Evolutionary conservation across 495 filamentous ascomycete genomes (phyloP), one percentile per base, ranked within the genome.

Genomic region (Pseudoneurospora amorphoporcata): DNA sequence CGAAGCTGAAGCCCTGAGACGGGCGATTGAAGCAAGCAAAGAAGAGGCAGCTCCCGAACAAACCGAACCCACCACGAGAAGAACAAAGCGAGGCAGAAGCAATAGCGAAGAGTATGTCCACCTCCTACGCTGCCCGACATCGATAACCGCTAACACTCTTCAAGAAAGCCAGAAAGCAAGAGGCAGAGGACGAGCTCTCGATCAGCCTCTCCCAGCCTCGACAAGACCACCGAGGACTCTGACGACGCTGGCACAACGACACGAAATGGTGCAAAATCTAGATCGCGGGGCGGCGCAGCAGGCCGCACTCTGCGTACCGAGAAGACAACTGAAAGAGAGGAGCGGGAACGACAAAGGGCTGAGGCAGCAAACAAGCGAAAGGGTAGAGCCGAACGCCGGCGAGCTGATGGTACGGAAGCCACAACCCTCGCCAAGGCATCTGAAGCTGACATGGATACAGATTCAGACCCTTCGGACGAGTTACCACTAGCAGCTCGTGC

Each of bases 1-100:
- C 75, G 94, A 97, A 82, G 94, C 97, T 74, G 95, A 97, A 80
- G 90, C 92, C 72, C 79, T 99, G 39, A 88, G 93, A 72, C 87
- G 91, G 75, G 96, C 94, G 19, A 93, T 99, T 76, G 95, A 98
- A 80, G 94, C 96, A 72, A 99, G 95, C 83, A 98, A 94, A 80
- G 89, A 91, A 76, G 88, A 89, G n/a, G 84, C 85, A 40, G 79
- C 78, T 72, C 77, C 81, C 39, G 84, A 86, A 53, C 79, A 79
- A 16, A 83, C 83, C 40, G 90, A 87, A 29, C 77, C 80, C 70
- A 83, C 78, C 68, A 84, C 83, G 39, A 88, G 89, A 72, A 87
- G 91, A 69, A 86, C 89, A 9, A 98, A 98, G 81, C 86, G 95
- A 77, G 92, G 89, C 69, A 88, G 95, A 76, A 96, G 94, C 79